Conservation (phyloP, 306 rosid species). For the Cucumis cinereus region DNA sequence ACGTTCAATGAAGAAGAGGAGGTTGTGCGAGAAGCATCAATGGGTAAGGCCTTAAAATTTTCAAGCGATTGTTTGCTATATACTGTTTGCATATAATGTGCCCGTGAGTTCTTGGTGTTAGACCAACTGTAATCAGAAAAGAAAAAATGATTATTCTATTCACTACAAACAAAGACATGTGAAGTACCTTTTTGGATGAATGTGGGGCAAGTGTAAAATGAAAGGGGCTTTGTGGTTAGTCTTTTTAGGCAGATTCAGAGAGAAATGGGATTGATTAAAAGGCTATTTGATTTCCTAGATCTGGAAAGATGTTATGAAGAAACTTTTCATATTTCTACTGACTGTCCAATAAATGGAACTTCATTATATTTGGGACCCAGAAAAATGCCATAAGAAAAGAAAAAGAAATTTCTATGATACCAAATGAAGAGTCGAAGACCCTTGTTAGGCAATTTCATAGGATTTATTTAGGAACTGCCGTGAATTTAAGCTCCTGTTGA, state of each 20-base stretch:
- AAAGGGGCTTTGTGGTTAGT: neutral
- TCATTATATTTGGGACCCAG: neutral
- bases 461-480: neutral
- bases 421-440: neutral
- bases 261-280: constrained; percentile 5
- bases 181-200: constrained; percentile 33
- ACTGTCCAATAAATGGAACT: neutral
- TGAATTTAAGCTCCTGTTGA: neutral
- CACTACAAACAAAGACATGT: constrained; percentile 73
- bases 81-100: constrained; percentile 22
- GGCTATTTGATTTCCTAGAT: constrained; percentile 13
- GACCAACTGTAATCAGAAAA: constrained; percentile 40
- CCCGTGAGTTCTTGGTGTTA: constrained; percentile 57
- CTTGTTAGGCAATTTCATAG: neutral
- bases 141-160: constrained; percentile 23
- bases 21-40: constrained; percentile 18
- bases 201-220: constrained; percentile 8
- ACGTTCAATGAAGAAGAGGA: constrained; percentile 4
- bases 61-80: neutral
- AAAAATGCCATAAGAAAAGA: neutral
- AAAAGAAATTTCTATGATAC: neutral
- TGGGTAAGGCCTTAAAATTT: neutral
- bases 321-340: neutral
- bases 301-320: neutral
- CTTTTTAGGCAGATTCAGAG: constrained; percentile 12